Evolutionary conservation across 2,329 filamentous ascomycete genomes (phyloP), one percentile per base, ranked within the genome.

Genomic region (Xylariaceae sp.): DNA sequence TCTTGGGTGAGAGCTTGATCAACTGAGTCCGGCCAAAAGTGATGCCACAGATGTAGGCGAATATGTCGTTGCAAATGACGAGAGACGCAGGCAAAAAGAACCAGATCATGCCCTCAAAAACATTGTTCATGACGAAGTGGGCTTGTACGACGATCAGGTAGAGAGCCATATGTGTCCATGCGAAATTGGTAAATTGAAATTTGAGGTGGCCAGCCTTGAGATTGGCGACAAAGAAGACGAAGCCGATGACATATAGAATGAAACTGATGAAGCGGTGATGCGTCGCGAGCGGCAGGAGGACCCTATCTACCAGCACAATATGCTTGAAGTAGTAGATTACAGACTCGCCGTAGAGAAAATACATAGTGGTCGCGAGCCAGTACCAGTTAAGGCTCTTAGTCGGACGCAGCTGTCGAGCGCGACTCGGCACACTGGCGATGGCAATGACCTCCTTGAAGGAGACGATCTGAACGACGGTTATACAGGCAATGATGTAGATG

Each of bases 261-360:
- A 99, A 97, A 79, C 92, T 96, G 73, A 99, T 97, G 79, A 99
- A 99, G 64, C 94, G 85, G 73, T 99, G 94, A 77, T 99, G 94
- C 13, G 93, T 97, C 49, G 94, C 92, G 70, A 99, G 86, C 7
- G 94, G 94, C 53, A 97, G 79, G 57, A 99, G 80, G 39, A 97
- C 89, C 73, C 89, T 91, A 75, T 99, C 94, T 39, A 99, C 92
- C 54, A 99, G 78, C 36, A 99, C 86, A 63, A 99, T 93, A 72
- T 99, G 94, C 81, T 99, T 99, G 77, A 99, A 99, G 77, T 99
- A 99, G 78, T 99, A 99, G 68, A 99, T 96, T 69, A 99, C 93
- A 67, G 91, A 97, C 77, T 99, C 94, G 69, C 94, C 94, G 71
- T 99, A 99, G 44, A 99, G 81, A 66, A 96, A 99, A 80, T 99